A percentile compares a stretch with the other conserved stretches of the same genome.
Evolutionary conservation across 2,329 filamentous ascomycete species (phyloP).

Genomic region (Penicillium sp.): DNA sequence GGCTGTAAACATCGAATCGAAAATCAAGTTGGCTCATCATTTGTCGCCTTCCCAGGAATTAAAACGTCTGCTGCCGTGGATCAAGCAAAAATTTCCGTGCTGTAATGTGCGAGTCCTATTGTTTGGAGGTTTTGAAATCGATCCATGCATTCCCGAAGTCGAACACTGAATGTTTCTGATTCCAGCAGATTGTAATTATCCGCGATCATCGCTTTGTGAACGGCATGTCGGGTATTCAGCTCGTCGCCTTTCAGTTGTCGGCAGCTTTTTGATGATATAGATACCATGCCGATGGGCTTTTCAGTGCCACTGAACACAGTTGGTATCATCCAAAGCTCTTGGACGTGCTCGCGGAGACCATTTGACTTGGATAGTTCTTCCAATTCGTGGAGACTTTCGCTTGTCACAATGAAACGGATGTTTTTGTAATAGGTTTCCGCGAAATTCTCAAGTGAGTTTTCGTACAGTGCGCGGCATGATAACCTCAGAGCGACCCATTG

Average conservation of each 20-base stretch:
- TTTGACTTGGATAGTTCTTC: slow-evolving; percentile 10
- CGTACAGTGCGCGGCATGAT: slow-evolving; percentile 14
- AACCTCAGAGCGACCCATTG: slow-evolving; percentile 11
- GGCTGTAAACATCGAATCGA: background rate
- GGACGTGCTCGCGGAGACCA: slow-evolving; percentile 8
- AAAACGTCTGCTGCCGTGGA: background rate
- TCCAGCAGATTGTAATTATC: background rate
- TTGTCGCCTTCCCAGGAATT: background rate
- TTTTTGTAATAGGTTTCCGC: slow-evolving; percentile 7
- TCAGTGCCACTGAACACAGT: slow-evolving; percentile 7
- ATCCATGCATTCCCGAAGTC: background rate
- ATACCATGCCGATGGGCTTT: background rate
- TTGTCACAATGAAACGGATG: slow-evolving; percentile 15
- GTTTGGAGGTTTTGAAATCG: background rate
- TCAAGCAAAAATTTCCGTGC: background rate
- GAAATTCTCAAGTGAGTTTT: slow-evolving; percentile 9
- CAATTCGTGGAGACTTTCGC: slow-evolving; percentile 12
- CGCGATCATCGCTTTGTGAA: background rate
- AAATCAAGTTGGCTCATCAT: background rate
- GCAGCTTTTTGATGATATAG: slow-evolving; percentile 5
- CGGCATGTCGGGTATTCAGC: background rate
- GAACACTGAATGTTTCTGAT: background rate
- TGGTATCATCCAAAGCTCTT: slow-evolving; percentile 14
- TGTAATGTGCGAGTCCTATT: background rate
- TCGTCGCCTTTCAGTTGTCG: slow-evolving; percentile 5